A percentile compares a stretch with the other conserved stretches of the same genome.
These are phyloP conservation scores for Paraphaeosphaeria minitans DNA, from an alignment of 2,329 filamentous ascomycete species.

Conservation along the genomic window DNA sequence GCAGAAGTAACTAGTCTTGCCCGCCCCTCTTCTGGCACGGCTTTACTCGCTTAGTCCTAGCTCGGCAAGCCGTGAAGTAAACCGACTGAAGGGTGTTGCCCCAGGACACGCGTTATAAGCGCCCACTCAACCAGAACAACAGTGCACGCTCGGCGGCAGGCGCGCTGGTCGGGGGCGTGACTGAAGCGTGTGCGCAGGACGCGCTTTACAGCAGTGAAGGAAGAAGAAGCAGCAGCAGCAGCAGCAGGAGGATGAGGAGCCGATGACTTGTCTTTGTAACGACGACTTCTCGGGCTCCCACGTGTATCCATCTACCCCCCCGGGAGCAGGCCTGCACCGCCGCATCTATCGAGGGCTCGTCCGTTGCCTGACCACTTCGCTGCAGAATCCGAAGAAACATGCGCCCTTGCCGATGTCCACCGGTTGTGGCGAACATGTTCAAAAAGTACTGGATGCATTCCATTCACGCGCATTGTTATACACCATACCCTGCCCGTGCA, in stretches of 20 bases:
- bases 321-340: not conserved
- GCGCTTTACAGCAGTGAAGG: not conserved
- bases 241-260: not conserved
- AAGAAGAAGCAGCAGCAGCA: too few relatives aligned
- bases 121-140: not conserved
- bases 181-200: not conserved
- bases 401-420: not conserved
- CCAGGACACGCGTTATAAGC: not conserved
- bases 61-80: constrained; percentile 15
- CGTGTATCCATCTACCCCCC: constrained; percentile 7
- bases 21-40: constrained; percentile 27
- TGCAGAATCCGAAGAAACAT: not conserved
- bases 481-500: not conserved
- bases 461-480: not conserved
- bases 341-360: not conserved
- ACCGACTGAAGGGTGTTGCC: constrained; percentile 4
- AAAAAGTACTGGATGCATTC: not conserved
- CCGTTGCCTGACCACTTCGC: not conserved
- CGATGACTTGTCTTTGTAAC: not conserved
- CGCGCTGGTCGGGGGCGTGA: not conserved
- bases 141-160: not conserved
- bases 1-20: constrained; percentile 28
- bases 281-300: not conserved
- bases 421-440: not conserved
- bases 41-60: constrained; percentile 18